Base-by-base conservation (phyloP, 768 basidiomycete genomes). In the Trametes elegans region DNA sequence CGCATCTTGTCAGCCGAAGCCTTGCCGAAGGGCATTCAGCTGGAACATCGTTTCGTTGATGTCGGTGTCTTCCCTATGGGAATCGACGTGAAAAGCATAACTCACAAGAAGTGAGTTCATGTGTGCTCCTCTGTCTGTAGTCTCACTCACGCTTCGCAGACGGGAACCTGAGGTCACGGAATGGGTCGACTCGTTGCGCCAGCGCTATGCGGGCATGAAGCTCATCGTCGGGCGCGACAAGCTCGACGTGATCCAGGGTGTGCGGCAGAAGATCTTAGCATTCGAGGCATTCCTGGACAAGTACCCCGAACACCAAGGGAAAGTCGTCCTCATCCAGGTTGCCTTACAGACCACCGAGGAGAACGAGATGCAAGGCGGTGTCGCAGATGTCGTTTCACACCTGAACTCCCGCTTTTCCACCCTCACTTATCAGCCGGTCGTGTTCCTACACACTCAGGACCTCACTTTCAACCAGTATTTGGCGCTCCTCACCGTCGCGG, bases 41-140 rank as follows among this genome's bases (percentile, higher is more conserved):
- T 87, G 13, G 76, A 77, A 11, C 80, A 82, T 0, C 75, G 85
- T 5, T 90, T 93, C 62, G 86, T 93, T 21, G 88, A 93, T 62
- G 90, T 93, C 13, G 88, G 85, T 1, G 88, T 88, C n/a, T 90
- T 92, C 66, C 88, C 91, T 0, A 92, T 93, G 83, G 90, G 92
- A 6, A 93, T 94, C 53, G 91, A 94, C 64, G 88, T 93, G 5
- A 71, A 71, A 49, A 76, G 80, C 45, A 68, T 93, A 40, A 81
- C 81, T 57, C 77, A 81, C 59, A 85, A 85, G 70, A 85, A 82
- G 86, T 85, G 54, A 34, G 79, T 68, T 31, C 14, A 50, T 38
- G 21, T 23, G 39, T 24, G 10, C 19, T 24, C 24, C 23, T 27
- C 28, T 5, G 9, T 4, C 1, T 27, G 24, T 27, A 6, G 24